These are phyloP conservation scores for Aspergillaceae sp. DNA, from an alignment of 2,329 filamentous ascomycete species.

Conservation along the genomic window DNA sequence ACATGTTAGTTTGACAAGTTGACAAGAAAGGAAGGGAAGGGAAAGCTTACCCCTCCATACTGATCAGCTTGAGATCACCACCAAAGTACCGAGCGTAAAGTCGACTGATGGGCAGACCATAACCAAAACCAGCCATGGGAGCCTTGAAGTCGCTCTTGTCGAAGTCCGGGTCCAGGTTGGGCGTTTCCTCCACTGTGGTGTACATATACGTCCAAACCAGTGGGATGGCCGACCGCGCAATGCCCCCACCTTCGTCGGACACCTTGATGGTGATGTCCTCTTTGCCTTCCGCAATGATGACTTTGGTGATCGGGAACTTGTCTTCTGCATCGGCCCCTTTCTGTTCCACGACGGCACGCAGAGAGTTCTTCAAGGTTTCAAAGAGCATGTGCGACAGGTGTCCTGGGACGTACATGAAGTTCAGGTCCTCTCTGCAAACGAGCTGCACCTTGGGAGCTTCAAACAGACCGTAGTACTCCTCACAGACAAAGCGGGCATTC, in stretches of 20 bases:
- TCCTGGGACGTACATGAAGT: constrained; percentile 99
- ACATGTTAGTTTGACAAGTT: constrained; percentile 7
- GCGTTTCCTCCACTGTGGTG: constrained; percentile 93
- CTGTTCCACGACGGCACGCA: constrained; percentile 90
- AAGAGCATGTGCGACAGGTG: constrained; percentile 99
- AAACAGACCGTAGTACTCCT: constrained; percentile 96
- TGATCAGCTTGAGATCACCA: constrained; percentile 92
- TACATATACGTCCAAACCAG: constrained; percentile 99
- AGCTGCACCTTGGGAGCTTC: constrained; percentile 95
- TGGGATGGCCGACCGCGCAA: constrained; percentile 84
- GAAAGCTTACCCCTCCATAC: constrained; percentile 85
- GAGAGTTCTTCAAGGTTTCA: constrained; percentile 95
- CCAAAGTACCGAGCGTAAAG: constrained; percentile 96
- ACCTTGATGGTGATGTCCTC: constrained; percentile 99
- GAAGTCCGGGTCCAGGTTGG: constrained; percentile 91
- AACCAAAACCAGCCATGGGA: constrained; percentile 98
- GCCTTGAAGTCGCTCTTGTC: constrained; percentile 99
- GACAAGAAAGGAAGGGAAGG: neutral
- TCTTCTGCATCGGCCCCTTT: constrained; percentile 93
- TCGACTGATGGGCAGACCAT: constrained; percentile 86
- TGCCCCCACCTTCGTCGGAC: constrained; percentile 91
- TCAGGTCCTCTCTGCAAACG: constrained; percentile 84
- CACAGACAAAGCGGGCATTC: constrained; percentile 97
- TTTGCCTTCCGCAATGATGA: constrained; percentile 93
- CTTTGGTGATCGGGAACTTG: constrained; percentile 82